Conservation (phyloP, 2,329 filamentous ascomycete genomes). For the Diaporthe australafricana region DNA sequence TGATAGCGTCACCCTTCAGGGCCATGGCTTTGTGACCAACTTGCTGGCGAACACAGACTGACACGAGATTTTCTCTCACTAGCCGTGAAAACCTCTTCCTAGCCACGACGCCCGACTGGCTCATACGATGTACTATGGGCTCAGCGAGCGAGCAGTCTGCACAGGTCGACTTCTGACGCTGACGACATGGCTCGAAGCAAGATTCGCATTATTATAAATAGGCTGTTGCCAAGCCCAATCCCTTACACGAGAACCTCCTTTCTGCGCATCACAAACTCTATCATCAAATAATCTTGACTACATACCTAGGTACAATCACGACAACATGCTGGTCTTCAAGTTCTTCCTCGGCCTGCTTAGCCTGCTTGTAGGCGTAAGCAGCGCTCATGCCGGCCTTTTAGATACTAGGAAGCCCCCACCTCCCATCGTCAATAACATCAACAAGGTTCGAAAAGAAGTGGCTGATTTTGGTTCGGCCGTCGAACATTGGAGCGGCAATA, state of each 20-base stretch:
- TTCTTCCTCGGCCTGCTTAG: background rate
- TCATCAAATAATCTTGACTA: background rate
- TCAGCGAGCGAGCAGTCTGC: background rate
- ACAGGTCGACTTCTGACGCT: background rate
- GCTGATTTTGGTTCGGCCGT: constrained; percentile 49
- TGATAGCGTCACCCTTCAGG: no score
- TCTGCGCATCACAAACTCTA: background rate
- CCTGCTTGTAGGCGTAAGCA: constrained; percentile 42
- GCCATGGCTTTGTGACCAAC: no score
- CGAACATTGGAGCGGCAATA: constrained; percentile 50
- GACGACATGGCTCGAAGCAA: background rate
- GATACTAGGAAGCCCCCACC: background rate
- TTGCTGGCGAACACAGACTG: no score
- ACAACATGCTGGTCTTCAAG: background rate
- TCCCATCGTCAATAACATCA: constrained; percentile 39
- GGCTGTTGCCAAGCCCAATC: no score
- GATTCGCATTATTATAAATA: no score
- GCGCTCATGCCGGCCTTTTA: constrained; percentile 38
- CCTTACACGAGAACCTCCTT: background rate
- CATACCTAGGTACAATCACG: no score
- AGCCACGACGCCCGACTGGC: background rate
- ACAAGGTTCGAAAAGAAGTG: constrained; percentile 47
- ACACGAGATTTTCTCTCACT: background rate
- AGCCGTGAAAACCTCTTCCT: no score
- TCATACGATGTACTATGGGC: background rate